Percentiles rank a stretch among this genome's conserved stretches.
Evolutionary conservation across 202 grass and related monocot species (phyloP).

Genomic region (Setaria italica): DNA sequence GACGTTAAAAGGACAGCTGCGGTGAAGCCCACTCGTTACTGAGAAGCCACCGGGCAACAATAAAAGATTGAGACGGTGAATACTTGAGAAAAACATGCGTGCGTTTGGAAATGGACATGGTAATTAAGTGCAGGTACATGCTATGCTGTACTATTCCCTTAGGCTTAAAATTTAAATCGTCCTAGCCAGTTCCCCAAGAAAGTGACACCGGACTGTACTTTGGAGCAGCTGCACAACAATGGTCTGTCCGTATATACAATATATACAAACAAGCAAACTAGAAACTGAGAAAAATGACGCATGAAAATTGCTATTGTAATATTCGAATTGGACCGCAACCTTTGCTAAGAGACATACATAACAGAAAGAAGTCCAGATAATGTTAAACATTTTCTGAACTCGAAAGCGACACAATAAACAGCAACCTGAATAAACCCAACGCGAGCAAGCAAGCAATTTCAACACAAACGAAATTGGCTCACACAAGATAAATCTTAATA

Average conservation of each 20-base stretch:
- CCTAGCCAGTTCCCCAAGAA: background rate
- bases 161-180: background rate
- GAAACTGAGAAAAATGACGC: background rate
- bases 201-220: background rate
- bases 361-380: background rate
- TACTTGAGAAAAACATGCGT: background rate
- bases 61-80: background rate
- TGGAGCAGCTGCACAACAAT: background rate
- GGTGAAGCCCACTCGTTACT: too few species aligned
- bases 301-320: background rate
- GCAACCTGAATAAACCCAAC: background rate
- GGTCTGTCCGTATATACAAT: background rate
- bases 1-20: background rate
- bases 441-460: background rate
- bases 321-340: background rate
- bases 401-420: background rate
- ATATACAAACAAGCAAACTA: background rate
- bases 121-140: background rate
- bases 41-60: slow-evolving; percentile 11
- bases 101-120: too few species aligned
- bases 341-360: background rate
- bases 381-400: background rate
- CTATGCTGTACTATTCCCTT: too few species aligned
- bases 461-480: background rate
- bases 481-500: background rate